phyloP scores from a whole-genome alignment of 805 yeast species.

The Saturnispora diversa region DNA sequence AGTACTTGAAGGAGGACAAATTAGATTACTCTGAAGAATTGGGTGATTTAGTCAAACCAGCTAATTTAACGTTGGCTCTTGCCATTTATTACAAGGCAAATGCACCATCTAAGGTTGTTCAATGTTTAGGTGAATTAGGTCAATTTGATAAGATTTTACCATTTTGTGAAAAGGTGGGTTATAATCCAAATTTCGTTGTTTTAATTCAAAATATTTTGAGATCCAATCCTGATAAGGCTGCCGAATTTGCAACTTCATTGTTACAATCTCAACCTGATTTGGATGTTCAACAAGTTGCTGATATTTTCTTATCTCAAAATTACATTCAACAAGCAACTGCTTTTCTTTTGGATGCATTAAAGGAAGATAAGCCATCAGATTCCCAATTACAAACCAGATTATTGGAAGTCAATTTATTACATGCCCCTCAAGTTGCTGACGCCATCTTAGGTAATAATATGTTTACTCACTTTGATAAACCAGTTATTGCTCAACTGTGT shows the following conservation, averaged over 20 bases:
- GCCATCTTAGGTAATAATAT: conserved; percentile 93
- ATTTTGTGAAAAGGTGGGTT: conserved; percentile 81
- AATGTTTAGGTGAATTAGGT: conserved; percentile 88
- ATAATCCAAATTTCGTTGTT: conserved; percentile 82
- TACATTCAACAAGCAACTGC: conserved; percentile 97
- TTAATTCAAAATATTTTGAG: conserved; percentile 86
- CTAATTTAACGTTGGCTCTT: conserved; percentile 76
- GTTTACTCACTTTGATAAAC: conserved; percentile 92
- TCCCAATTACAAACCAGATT: conserved; percentile 94
- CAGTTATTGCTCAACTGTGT: conserved; percentile 83
- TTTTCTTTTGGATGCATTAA: conserved; percentile 87
- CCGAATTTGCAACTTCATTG: conserved; percentile 89
- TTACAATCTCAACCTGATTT: conserved; percentile 55
- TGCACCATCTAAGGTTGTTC: conserved; percentile 80
- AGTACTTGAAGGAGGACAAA: conserved; percentile 94
- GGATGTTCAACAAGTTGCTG: conserved; percentile 82
- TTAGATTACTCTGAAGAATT: conserved; percentile 92
- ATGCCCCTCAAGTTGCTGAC: conserved; percentile 99
- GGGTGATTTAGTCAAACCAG: conserved; percentile 91
- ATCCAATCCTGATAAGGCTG: conserved; percentile 94
- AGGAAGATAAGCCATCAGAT: conserved; percentile 87
- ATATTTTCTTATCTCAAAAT: conserved; percentile 90
- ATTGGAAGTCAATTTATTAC: conserved; percentile 82
- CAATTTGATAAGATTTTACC: conserved; percentile 95
- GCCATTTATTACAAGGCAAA: conserved; percentile 84